A percentile compares a stretch with the other conserved stretches of the same genome.
These are phyloP conservation scores for Teratosphaeria gauchensis DNA, from an alignment of 2,329 filamentous ascomycete genomes.

Conservation along the genomic window DNA sequence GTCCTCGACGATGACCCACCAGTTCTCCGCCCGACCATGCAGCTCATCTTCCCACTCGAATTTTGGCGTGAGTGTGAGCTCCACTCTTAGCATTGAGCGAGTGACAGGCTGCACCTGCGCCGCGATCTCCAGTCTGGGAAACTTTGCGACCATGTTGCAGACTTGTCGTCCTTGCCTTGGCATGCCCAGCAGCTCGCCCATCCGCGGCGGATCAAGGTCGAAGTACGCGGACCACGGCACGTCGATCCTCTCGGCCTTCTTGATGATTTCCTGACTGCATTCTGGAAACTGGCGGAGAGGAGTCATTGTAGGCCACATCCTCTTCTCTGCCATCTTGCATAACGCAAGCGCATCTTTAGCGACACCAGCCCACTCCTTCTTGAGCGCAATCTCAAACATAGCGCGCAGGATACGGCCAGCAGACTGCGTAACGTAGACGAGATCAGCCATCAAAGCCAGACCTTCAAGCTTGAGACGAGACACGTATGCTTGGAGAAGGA, in stretches of 20 bases:
- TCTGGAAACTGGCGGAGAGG: slow-evolving; percentile 81
- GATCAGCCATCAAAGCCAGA: slow-evolving; percentile 90
- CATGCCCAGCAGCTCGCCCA: slow-evolving; percentile 88
- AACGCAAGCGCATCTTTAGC: slow-evolving; percentile 86
- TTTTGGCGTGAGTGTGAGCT: slow-evolving; percentile 83
- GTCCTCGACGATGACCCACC: slow-evolving; percentile 96
- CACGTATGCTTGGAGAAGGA: slow-evolving; percentile 91
- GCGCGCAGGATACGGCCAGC: slow-evolving; percentile 91
- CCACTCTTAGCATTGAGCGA: slow-evolving; percentile 80
- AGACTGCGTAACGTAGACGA: slow-evolving; percentile 97
- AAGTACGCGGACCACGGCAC: slow-evolving; percentile 92
- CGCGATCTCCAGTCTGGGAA: slow-evolving; percentile 84
- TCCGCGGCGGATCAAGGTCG: slow-evolving; percentile 87
- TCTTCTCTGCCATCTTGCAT: slow-evolving; percentile 98
- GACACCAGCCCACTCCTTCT: slow-evolving; percentile 91
- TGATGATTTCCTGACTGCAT: slow-evolving; percentile 75
- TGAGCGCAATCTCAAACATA: slow-evolving; percentile 93
- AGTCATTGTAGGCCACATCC: slow-evolving; percentile 99
- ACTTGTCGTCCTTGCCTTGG: slow-evolving; percentile 79
- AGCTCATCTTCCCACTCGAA: slow-evolving; percentile 91
- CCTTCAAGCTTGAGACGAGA: slow-evolving; percentile 90
- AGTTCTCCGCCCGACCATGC: slow-evolving; percentile 80
- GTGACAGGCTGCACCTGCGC: slow-evolving; percentile 93
- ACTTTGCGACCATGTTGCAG: slow-evolving; percentile 79
- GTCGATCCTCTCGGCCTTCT: slow-evolving; percentile 89